These are phyloP conservation scores for Dipodascus albidus DNA, from an alignment of 805 yeast genomes.

Conservation along the genomic window DNA sequence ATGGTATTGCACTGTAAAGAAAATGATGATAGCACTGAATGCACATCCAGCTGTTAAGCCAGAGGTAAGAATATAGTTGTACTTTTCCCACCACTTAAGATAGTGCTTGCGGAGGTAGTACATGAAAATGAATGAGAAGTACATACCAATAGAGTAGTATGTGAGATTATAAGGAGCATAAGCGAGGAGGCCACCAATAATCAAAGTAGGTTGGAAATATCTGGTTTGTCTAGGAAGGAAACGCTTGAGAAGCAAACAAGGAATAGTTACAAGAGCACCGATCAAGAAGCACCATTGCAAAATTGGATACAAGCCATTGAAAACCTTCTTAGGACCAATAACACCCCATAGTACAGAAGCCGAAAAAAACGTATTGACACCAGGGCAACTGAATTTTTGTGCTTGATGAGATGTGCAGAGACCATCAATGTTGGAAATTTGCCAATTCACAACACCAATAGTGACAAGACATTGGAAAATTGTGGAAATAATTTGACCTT, in stretches of 20 bases:
- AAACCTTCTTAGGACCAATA: conserved; percentile 37
- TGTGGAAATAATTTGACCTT: conserved; percentile 32
- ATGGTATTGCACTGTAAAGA: conserved; percentile 31
- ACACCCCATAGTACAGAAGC: conserved; percentile 36
- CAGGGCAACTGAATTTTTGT: conserved; percentile 27
- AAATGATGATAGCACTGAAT: conserved; percentile 33
- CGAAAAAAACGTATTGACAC: conserved; percentile 34
- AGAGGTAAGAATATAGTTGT: conserved; percentile 38
- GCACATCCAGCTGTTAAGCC: conserved; percentile 41
- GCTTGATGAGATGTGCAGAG: conserved; percentile 21
- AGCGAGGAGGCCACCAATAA: conserved; percentile 34
- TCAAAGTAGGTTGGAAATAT: conserved; percentile 34
- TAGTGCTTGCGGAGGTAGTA: conserved; percentile 32
- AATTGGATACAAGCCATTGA: conserved; percentile 34
- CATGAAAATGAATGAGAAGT: conserved; percentile 34
- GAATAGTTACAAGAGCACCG: conserved; percentile 28
- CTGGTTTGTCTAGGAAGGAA: conserved; percentile 9
- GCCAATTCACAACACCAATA: conserved; percentile 24
- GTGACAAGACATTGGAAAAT: conserved; percentile 26
- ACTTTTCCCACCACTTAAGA: conserved; percentile 42
- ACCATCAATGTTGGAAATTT: conserved; percentile 22
- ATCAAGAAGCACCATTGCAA: conserved; percentile 37
- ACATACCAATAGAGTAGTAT: conserved; percentile 31
- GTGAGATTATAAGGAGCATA: conserved; percentile 35
- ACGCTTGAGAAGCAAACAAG: conserved; percentile 10